Evolutionary conservation across 2,329 filamentous ascomycete species (phyloP), one percentile per base, ranked within the genome.

Genomic region (Pseudogymnoascus sp.): DNA sequence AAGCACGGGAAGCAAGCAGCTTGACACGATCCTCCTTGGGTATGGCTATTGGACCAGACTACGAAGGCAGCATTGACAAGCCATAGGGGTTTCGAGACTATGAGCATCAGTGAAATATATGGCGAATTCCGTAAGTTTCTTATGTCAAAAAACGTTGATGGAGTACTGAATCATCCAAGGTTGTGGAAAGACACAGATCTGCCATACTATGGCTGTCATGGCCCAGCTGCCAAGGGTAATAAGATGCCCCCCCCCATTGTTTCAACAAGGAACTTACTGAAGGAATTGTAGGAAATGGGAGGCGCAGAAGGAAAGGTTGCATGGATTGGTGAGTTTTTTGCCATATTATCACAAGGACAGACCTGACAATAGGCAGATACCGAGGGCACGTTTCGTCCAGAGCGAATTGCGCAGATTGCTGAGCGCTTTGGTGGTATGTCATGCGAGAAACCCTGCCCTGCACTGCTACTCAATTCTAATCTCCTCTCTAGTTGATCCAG

Each of bases 161-260:
- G 47, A n/a, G 4, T 18, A 12, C 42, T 61, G 65, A 47, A 67
- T 26, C 10, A 11, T 5, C 42, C 7, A 31, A 79, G 77, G 77
- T 67, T 89, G 86, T 71, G 86, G 86, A 65, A 89, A 89, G 75
- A 88, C 86, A 16, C 86, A 89, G 71, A 77, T 89, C 29, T 85
- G 83, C 4, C 86, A 88, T 71, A 89, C 86, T 4, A 84, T 88
- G 79, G 84, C 84, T 45, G 86, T 89, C 37, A 80, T 86, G 62
- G 83, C 85, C 61, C 73, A 83, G 69, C 74, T 83, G 42, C 81
- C 81, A 14, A 81, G 78, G 70, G 75, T 76, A 63, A 40, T 65
- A n/a, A 29, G 16, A 11, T 37, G n/a, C 10, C 8, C n/a, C 1
- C n/a, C 1, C 4, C 10, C 16, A 29, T 34, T 0, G 14, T 16